A percentile compares a stretch with the other conserved stretches of the same genome.
phyloP scores from a whole-genome alignment of 768 basidiomycete genomes.

The Tephrocybe sp. region DNA sequence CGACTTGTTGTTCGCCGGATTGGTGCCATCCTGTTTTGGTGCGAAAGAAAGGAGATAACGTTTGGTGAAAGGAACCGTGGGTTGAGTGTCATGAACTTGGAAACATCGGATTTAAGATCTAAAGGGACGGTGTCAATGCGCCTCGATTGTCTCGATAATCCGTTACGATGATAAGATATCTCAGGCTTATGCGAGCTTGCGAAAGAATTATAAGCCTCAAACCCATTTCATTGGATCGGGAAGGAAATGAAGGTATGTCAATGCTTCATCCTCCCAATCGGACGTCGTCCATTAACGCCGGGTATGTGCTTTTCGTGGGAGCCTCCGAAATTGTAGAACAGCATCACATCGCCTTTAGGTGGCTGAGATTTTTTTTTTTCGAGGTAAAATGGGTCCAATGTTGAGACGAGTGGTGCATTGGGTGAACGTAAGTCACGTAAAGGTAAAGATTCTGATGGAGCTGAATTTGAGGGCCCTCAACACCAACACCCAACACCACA shows the following conservation, averaged over 20 bases:
- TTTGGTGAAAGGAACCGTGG: constrained; percentile 5
- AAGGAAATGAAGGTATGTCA: not conserved
- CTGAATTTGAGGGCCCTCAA: not conserved
- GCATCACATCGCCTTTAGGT: constrained; percentile 1
- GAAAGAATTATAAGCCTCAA: not conserved
- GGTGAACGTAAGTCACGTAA: constrained; percentile 11
- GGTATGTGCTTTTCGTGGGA: constrained; percentile 7
- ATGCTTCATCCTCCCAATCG: not conserved
- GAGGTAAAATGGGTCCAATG: not conserved
- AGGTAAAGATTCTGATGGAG: not conserved
- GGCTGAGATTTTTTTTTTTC: not conserved
- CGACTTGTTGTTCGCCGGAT: not conserved
- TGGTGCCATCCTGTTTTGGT: not conserved
- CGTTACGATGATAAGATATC: not conserved
- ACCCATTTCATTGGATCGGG: not conserved
- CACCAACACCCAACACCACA: not conserved
- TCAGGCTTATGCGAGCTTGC: not conserved
- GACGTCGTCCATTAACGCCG: constrained; percentile 3
- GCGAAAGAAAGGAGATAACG: constrained; percentile 9
- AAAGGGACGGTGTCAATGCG: not conserved
- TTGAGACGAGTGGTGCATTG: constrained; percentile 1
- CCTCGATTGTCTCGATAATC: not conserved
- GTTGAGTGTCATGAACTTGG: not conserved
- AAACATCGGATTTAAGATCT: constrained; percentile 1
- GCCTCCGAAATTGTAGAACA: constrained; percentile 4